Evolutionary conservation across 1,284 basidiomycete genomes (phyloP), one percentile per base, ranked within the genome.

Genomic region (Phlebopus sp.): DNA sequence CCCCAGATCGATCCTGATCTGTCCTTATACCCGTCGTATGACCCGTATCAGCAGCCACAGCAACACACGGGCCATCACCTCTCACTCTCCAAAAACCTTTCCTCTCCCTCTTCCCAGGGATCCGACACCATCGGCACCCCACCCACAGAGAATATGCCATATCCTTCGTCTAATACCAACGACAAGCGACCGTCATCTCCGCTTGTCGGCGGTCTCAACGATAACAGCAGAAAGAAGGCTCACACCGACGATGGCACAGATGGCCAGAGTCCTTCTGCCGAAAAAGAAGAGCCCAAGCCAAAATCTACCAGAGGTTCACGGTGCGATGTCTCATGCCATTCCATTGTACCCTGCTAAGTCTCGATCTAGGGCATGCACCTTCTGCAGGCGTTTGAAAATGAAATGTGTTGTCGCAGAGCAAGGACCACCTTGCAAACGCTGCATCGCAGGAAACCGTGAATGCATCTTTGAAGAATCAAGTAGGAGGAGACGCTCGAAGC

Each of bases 311-410:
- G 92, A 35, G 92, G 92, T 15, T 90, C 90, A 29, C 78, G 90
- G 90, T 92, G 57, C 55, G 79, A 69, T 42, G 40, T 27, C 44
- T 51, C 55, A 31, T 44, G 21, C 44, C 18, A 5, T 27, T 0
- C 4, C 21, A 4, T 34, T 3, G 1, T 31, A 29, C 44, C 34
- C 38, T 48, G 37, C 31, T 53, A 42, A 57, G 25, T 47, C 43
- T 49, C 38, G 52, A 37, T 43, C 25, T 56, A 92, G 92, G 44
- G 94, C 94, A 0, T 97, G 94, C 58, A 93, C 90, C 0, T 92
- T 95, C 27, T 98, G 96, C 67, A 84, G 96, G 29, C 86, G 93
- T 41, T 83, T 98, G 54, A 99, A 99, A 75, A 99, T 99, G 96
- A 91, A 96, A 57, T 99, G 96, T 58, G 92, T 97, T n/a, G 93